Base-by-base conservation (phyloP, 1,139 yeast species). In the Pichia sp. region DNA sequence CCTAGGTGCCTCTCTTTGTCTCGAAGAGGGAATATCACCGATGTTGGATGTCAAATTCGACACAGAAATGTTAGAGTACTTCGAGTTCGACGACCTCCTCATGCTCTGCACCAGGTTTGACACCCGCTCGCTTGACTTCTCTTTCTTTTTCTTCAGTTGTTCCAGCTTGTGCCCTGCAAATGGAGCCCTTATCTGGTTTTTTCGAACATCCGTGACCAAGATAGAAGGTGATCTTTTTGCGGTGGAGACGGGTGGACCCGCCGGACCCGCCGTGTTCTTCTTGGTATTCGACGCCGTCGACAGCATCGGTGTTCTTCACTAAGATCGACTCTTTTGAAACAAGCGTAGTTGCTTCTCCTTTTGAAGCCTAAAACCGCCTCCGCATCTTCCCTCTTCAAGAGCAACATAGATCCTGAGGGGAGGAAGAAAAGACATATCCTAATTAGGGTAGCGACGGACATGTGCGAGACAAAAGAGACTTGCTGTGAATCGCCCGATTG, bases 161-260 rank as follows among this genome's bases (percentile, higher is more conserved):
- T 63, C 62, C 30, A 62, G 75, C 59, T 73, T 74, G 54, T 78
- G 83, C 41, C 85, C 85, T 1, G 95, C 97, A 78, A 90, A 90
- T 3, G 97, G 97, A 0, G 97, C 97, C 50, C 62, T 67, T n/a
- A 59, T 66, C 52, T 64, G 78, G 52, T 81, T 77, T 52, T 82
- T 80, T 59, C 98, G 76, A 3, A 87, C 82, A 71, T 92, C 98
- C 0, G 97, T 92, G 42, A 92, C 98, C 54, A 92, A 75, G 66
- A 92, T 92, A 1, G 97, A 89, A 6, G 98, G 97, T 31, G 97
- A 87, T 63, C 97, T 73, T 63, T 87, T 87, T n/a, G 95, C 90
- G 3, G 89, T 84, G 7, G 90, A 53, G 8, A 45, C 32, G 2
- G 46, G 23, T 1, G 54, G 26, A 4, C 32, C 34, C n/a, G 34